Conservation (phyloP, 331 rosid species). For the Rosa hybrid region DNA sequence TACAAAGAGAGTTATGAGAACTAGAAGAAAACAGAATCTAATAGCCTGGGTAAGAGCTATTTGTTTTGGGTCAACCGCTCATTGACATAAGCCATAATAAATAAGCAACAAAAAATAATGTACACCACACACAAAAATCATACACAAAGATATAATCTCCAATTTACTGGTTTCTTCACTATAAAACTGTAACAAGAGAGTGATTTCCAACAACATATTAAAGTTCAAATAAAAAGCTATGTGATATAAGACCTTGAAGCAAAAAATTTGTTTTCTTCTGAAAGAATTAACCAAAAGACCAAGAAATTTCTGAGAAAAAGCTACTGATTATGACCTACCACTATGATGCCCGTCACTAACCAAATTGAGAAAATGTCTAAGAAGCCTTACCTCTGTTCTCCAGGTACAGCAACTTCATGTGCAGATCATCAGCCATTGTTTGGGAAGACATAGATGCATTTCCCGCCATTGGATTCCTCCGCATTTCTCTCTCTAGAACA, state of each 20-base stretch:
- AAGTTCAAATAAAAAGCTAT: neutral
- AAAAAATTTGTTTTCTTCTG: neutral
- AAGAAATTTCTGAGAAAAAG: neutral
- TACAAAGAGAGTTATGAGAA: neutral
- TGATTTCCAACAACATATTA: neutral
- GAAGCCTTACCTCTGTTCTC: slow-evolving; percentile 49
- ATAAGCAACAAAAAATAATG: neutral
- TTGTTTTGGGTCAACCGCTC: slow-evolving; percentile 1
- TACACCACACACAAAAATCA: neutral
- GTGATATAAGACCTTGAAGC: neutral
- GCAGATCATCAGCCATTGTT: slow-evolving; percentile 46
- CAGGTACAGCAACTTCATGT: slow-evolving; percentile 45
- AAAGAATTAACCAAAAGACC: neutral
- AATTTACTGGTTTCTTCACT: neutral
- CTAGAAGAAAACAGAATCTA: neutral
- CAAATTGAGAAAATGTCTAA: neutral
- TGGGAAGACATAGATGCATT: slow-evolving; percentile 35
- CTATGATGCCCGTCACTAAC: neutral
- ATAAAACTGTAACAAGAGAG: neutral
- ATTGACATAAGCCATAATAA: no score
- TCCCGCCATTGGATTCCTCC: slow-evolving; percentile 37
- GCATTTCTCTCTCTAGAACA: slow-evolving; percentile 53
- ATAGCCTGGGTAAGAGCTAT: neutral
- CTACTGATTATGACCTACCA: neutral
- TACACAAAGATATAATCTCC: neutral